Percentiles rank a stretch among this genome's conserved stretches.
Evolutionary conservation across 108 stramenopile genomes (phyloP).

Genomic region (Stephanodiscus minutulus): DNA sequence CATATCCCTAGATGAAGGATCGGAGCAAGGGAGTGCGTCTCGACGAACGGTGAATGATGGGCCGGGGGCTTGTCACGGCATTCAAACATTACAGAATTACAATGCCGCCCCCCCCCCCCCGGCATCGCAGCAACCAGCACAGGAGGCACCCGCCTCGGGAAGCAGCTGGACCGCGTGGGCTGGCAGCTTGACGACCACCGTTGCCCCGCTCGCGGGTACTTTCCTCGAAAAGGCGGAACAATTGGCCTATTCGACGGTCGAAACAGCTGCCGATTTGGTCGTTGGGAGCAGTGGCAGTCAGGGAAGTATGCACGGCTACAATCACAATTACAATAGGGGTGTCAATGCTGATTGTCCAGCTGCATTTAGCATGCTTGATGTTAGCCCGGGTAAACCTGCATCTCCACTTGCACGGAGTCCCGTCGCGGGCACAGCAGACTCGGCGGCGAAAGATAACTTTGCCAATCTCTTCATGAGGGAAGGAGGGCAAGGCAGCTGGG

Average conservation of each 20-base stretch:
- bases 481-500: background rate
- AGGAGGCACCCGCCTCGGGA: constrained; percentile 6
- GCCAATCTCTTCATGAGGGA: constrained; percentile 13
- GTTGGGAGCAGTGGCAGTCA: background rate
- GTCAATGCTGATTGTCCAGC: background rate
- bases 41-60: background rate
- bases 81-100: background rate
- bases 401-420: constrained; percentile 1
- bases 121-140: background rate
- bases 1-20: background rate
- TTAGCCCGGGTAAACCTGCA: background rate
- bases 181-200: constrained; percentile 6
- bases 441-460: constrained; percentile 28
- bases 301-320: background rate
- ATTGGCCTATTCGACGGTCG: constrained; percentile 24
- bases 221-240: constrained; percentile 21
- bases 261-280: constrained; percentile 23
- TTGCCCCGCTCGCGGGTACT: constrained; percentile 7
- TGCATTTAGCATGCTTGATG: background rate
- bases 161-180: constrained; percentile 26
- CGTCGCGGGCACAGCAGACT: background rate
- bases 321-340: background rate
- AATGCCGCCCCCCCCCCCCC: background rate
- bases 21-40: background rate
- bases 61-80: background rate